Base-by-base conservation (phyloP, 73 alveolate genomes). In the Symbiodinium pilosum region DNA sequence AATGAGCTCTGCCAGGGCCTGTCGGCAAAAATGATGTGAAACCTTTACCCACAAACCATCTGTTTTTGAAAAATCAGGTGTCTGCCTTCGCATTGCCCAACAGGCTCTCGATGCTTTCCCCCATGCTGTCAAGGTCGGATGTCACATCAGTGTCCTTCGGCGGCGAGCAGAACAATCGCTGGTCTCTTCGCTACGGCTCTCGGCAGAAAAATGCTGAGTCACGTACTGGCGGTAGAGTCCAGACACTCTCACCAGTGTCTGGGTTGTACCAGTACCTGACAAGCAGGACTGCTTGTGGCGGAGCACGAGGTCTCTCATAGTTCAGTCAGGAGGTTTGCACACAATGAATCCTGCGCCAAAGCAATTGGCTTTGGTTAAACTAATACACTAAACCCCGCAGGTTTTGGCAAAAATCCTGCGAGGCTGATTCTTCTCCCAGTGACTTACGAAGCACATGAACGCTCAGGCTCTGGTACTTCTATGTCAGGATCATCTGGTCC, bases 261-360 rank as follows among this genome's bases (percentile, higher is more conserved):
- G 95, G 86, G 40, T 88, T 86, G 43, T 88, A 88, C 95, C 95
- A 88, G 68, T 88, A 88, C 95, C 95, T 88, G 4, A 20, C 54
- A 54, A 5, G 1, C n/a, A n/a, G n/a, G n/a, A n/a, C n/a, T n/a
- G n/a, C n/a, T n/a, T n/a, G n/a, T n/a, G n/a, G n/a, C n/a, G n/a
- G n/a, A n/a, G n/a, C n/a, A n/a, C n/a, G n/a, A n/a, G n/a, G n/a
- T n/a, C n/a, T n/a, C n/a, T n/a, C n/a, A n/a, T n/a, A n/a, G n/a
- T n/a, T n/a, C n/a, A n/a, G n/a, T n/a, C n/a, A n/a, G n/a, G n/a
- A n/a, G n/a, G n/a, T n/a, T n/a, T n/a, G n/a, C n/a, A 24, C 73
- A 24, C 2, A 51, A 51, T 51, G 1, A 1, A 54, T 54, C 32
- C 34, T 54, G 1, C 73, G 12, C 20, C 26, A 5, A 54, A 5